Conservation (phyloP, 2,329 filamentous ascomycete genomes). For the Lecanosticta acicola region DNA sequence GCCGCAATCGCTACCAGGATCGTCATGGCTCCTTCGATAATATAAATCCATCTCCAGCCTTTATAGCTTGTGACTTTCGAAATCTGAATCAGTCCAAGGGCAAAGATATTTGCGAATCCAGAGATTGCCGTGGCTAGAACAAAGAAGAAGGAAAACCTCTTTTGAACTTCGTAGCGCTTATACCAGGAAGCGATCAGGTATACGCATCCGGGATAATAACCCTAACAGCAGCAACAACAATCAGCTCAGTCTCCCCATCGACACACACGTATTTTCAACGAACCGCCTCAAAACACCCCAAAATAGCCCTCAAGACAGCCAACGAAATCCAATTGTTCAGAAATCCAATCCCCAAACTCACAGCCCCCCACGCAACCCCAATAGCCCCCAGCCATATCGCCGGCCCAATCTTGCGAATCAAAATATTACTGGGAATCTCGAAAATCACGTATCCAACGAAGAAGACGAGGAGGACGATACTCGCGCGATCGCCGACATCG, state of each 20-base stretch:
- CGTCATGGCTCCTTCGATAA: constrained; percentile 64
- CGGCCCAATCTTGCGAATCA: neutral
- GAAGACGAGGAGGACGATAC: constrained; percentile 7
- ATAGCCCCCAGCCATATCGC: constrained; percentile 4
- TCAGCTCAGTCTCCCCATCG: too few species aligned
- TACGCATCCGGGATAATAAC: constrained; percentile 22
- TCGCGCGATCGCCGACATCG: constrained; percentile 4
- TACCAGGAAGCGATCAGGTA: constrained; percentile 16
- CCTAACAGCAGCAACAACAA: neutral
- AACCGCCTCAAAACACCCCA: constrained; percentile 8
- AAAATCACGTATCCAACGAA: constrained; percentile 7
- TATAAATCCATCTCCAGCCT: constrained; percentile 45
- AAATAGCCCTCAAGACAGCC: constrained; percentile 3
- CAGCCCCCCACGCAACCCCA: constrained; percentile 5
- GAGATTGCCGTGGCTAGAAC: constrained; percentile 6
- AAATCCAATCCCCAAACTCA: constrained; percentile 6
- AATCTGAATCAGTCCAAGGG: constrained; percentile 9
- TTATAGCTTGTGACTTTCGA: constrained; percentile 1
- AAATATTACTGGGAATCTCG: constrained; percentile 3
- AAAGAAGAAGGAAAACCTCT: constrained; percentile 12
- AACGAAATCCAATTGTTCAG: constrained; percentile 3
- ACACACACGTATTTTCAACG: too few species aligned
- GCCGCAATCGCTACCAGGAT: constrained; percentile 53
- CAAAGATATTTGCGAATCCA: constrained; percentile 13
- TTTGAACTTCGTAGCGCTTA: constrained; percentile 14